Evolutionary conservation across 768 basidiomycete species (phyloP).

Genomic region (Rubroboletus pulcherrimus): DNA sequence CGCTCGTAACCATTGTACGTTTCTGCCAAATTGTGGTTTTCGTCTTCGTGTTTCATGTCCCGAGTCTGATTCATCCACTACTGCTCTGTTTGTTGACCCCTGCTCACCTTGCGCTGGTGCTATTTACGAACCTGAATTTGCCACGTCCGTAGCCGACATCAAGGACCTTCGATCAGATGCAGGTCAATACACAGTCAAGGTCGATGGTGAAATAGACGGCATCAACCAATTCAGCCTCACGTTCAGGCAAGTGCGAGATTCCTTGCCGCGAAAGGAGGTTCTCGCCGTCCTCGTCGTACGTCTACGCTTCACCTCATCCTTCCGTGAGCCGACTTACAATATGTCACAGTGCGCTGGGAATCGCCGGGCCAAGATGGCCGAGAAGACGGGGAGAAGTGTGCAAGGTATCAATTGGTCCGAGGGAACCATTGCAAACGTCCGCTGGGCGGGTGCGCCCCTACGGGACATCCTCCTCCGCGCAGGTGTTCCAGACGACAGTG

Average conservation of each 20-base stretch:
- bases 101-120: not conserved
- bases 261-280: constrained; percentile 29
- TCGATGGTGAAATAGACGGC: constrained; percentile 26
- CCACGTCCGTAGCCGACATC: constrained; percentile 25
- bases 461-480: constrained; percentile 50
- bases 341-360: constrained; percentile 57
- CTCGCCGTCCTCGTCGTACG: constrained; percentile 56
- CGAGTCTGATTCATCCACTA: not conserved
- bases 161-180: constrained; percentile 16
- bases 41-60: not conserved
- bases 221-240: constrained; percentile 18
- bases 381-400: constrained; percentile 43
- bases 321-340: not conserved
- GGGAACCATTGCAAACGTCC: constrained; percentile 66
- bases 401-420: constrained; percentile 62
- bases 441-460: constrained; percentile 60
- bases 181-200: constrained; percentile 23
- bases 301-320: not conserved
- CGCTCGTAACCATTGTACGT: constrained; percentile 68
- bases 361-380: constrained; percentile 60
- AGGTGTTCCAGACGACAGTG: constrained; percentile 32
- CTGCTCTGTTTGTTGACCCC: not conserved
- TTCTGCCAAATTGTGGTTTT: constrained; percentile 28
- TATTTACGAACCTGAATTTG: not conserved
- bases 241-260: constrained; percentile 12